Evolutionary conservation across 306 rosid species (phyloP).

Genomic region (Castanopsis chinensis): DNA sequence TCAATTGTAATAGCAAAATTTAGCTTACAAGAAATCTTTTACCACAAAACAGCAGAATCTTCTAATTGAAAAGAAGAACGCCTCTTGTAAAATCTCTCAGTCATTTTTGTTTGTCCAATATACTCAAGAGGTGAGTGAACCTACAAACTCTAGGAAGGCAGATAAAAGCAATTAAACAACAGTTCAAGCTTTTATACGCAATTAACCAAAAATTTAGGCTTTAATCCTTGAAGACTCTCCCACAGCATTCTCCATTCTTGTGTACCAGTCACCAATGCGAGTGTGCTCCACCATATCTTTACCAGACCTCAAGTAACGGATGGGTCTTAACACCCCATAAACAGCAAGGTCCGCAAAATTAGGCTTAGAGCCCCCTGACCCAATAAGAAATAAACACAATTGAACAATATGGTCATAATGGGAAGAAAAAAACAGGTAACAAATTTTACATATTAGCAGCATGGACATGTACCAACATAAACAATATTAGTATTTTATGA

Average conservation of each 20-base stretch:
- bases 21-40: not conserved
- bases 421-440: not conserved
- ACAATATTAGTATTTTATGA: not conserved
- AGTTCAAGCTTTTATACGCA: slow-evolving; percentile 34
- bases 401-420: not conserved
- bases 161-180: not conserved
- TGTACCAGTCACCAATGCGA: slow-evolving; percentile 89
- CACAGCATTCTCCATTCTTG: slow-evolving; percentile 79
- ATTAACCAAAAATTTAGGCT: slow-evolving; percentile 34
- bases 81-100: not conserved
- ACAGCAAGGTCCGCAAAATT: slow-evolving; percentile 56
- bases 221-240: slow-evolving; percentile 71
- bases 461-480: not conserved
- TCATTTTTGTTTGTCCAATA: not conserved
- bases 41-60: not conserved
- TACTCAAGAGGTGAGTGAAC: not conserved
- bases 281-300: slow-evolving; percentile 96
- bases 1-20: not conserved
- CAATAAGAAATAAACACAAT: not conserved
- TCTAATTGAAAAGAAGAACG: not conserved
- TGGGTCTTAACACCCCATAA: slow-evolving; percentile 85
- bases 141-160: slow-evolving; percentile 20
- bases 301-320: slow-evolving; percentile 86
- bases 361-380: slow-evolving; percentile 58
- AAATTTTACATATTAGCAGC: not conserved